Evolutionary conservation across 306 rosid species (phyloP), one percentile per base, ranked within the genome.

Genomic region (Geum urbanum): DNA sequence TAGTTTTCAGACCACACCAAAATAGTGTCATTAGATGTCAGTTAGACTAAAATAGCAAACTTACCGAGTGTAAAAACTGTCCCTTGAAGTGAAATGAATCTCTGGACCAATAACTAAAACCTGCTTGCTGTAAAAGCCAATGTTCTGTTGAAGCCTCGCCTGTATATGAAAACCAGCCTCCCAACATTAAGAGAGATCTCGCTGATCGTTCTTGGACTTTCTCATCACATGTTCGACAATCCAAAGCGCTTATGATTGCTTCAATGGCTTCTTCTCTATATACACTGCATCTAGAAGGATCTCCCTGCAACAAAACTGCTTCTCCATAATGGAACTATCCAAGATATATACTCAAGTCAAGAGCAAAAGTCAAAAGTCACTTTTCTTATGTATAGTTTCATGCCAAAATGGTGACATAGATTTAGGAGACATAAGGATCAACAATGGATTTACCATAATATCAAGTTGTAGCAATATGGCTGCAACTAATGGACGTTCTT

Each of bases 231-330:
- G 27, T 32, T 72, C 69, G 78, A 72, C 84, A 83, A 71, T 84
- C 77, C 69, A 89, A 87, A 46, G 89, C 67, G 35, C 41, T 77
- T 78, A 83, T 84, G 46, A 89, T 47, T 32, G 89, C 82, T 35
- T 86, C 92, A 11, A 89, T 74, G 7, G 96, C 98, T 75, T 92
- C 98, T 81, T 82, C 85, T 81, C 98, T 86, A 73, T 83, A 87
- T 67, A 87, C 69, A 75, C 95, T 92, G 43, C 83, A 75, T 52
- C 75, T 80, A 66, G 72, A 66, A 75, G 86, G 78, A 73, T 87
- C 90, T 75, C 83, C 96, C 98, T 92, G 92, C 90, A 87, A 84
- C 71, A 84, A 74, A 74, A 78, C 92, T 86, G 87, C 87, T 84
- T 86, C 78, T 86, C 81, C 87, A 83, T 89, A 72, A 70, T 85